These are phyloP conservation scores for Candida multigemmis DNA, from an alignment of 805 yeast genomes.

Conservation along the genomic window DNA sequence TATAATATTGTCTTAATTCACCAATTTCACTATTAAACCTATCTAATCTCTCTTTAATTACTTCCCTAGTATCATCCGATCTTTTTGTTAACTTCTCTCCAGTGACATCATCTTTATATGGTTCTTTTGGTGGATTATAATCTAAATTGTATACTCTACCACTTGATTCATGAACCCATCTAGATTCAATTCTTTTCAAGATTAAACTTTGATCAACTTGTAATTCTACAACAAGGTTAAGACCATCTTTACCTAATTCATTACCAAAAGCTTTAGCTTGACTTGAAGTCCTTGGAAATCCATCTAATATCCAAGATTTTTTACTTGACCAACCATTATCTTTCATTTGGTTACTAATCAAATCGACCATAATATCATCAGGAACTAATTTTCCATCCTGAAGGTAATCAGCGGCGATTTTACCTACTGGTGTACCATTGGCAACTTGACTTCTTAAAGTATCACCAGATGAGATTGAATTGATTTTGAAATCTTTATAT, in stretches of 20 bases:
- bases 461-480: slow-evolving; percentile 78
- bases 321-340: slow-evolving; percentile 32
- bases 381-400: slow-evolving; percentile 64
- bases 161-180: slow-evolving; percentile 79
- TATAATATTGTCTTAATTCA: slow-evolving; percentile 62
- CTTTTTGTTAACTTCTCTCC: slow-evolving; percentile 81
- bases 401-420: slow-evolving; percentile 47
- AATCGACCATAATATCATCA: slow-evolving; percentile 53
- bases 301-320: slow-evolving; percentile 71
- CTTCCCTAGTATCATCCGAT: slow-evolving; percentile 72
- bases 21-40: slow-evolving; percentile 48
- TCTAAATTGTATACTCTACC: slow-evolving; percentile 82
- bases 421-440: slow-evolving; percentile 44
- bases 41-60: slow-evolving; percentile 59
- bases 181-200: slow-evolving; percentile 67
- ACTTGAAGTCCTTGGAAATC: slow-evolving; percentile 74
- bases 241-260: slow-evolving; percentile 24
- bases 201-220: slow-evolving; percentile 84
- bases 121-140: slow-evolving; percentile 80
- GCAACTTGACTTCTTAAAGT: slow-evolving; percentile 62
- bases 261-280: slow-evolving; percentile 61
- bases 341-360: slow-evolving; percentile 45
- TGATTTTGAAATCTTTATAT: slow-evolving; percentile 39
- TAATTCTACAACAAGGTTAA: slow-evolving; percentile 78
- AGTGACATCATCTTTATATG: slow-evolving; percentile 79